Base-by-base conservation (phyloP, 148 eudicot genomes). In the Tetragonia tetragonoides region DNA sequence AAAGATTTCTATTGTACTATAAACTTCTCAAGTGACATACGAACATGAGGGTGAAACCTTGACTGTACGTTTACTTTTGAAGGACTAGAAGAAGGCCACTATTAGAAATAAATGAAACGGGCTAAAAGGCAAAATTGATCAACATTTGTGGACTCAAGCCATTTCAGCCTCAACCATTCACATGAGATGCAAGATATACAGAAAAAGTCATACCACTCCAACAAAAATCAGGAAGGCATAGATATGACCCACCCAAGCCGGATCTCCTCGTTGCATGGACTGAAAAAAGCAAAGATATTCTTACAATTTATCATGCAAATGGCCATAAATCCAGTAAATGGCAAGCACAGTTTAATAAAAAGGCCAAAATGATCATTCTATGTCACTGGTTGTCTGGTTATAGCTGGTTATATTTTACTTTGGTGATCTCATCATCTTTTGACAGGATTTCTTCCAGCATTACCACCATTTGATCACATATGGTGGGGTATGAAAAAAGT, bases 221-320 rank as follows among this genome's bases (percentile, higher is more conserved):
- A 78, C 6, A 37, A 68, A 78, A 37, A 72, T 61, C 5, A 70
- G 63, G 62, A 69, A 78, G 65, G 78, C 80, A 64, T 72, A 80
- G 28, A 69, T 5, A 21, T 69, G 51, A 42, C 80, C 80, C 16
- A 70, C 38, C 80, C 80, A 77, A 68, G 67, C 80, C 40, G 64
- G 80, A 68, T 59, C 80, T 42, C 63, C 67, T 72, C 60, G 70
- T 24, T 71, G 49, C 44, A 74, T 41, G 47, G 79, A 66, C 62
- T 66, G 74, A 57, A 66, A 53, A 72, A 49, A 47, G 59, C 12
- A 61, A 61, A 67, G 24, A 38, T 57, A 57, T 57, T 2, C 17
- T 57, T 17, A 57, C 12, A 57, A 57, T 6, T 42, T 42, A 42
- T 42, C 7, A 42, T 3, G 18, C 56, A 8, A 57, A 57, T 3